Evolutionary conservation across 176 grass and related monocot genomes (phyloP), one percentile per base, ranked within the genome.

Genomic region (Lolium perenne): DNA sequence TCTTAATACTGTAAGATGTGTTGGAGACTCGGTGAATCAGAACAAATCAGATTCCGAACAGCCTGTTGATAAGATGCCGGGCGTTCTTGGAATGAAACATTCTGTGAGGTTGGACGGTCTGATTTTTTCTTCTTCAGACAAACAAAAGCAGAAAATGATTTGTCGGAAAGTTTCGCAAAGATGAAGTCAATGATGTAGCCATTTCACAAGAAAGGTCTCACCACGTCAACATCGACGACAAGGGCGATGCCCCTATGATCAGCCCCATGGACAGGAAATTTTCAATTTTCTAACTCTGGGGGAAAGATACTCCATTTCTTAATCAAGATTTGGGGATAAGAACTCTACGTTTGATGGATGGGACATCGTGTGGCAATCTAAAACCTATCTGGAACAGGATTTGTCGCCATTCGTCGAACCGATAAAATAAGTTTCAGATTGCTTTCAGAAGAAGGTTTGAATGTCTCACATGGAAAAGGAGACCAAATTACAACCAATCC

Each of bases 391-490:
- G 86, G 12, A 91, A 70, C 78, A 81, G 61, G 68, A 88, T 61
- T 85, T 88, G 86, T 85, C 86, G 76, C 78, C 41, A 16, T 58
- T 86, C 83, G 18, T 82, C 58, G 56, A 79, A 79, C 83, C 8
- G 64, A 73, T 56, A 80, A 83, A 43, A 53, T 86, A 86, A 10
- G 65, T 2, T 32, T 29, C 4, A 8, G 63, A 82, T 89, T 89
- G 89, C 94, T 82, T 95, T 85, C 87, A 38, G 71, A 83, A 53
- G 61, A 85, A 87, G 86, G 78, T 91, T 87, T 85, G 71, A 88
- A 84, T 53, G 69, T 29, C 85, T 76, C 86, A 4, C 77, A 78
- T 56, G 49, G 43, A 81, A 82, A 82, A 46, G 62, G 60, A 43
- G 75, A 62, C 77, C 62, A 12, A 55, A 46, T 71, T 80, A 57